phyloP scores from a whole-genome alignment of 805 yeast species.

The Lipomyces oligophaga region DNA sequence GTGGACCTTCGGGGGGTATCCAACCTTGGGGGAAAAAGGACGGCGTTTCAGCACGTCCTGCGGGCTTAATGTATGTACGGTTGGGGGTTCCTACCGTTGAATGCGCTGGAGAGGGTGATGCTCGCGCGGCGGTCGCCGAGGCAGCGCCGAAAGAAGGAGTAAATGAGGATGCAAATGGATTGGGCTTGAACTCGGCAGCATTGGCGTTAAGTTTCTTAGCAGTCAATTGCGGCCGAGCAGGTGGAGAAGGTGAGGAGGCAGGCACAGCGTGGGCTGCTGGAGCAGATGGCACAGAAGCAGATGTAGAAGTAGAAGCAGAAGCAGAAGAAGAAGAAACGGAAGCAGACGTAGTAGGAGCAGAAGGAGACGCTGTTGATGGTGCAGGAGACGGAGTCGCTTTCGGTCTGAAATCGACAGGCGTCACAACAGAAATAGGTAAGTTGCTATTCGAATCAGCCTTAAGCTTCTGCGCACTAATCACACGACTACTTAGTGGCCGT shows the following conservation, averaged over 20 bases:
- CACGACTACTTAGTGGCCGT: conserved; percentile 9
- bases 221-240: conserved; percentile 11
- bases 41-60: conserved; percentile 16
- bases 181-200: conserved; percentile 63
- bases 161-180: conserved; percentile 64
- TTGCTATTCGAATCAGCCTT: conserved; percentile 10
- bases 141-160: conserved; percentile 44
- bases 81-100: conserved; percentile 14
- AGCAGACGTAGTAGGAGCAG: conserved; percentile 19
- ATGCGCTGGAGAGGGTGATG: conserved; percentile 11
- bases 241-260: conserved; percentile 13
- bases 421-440: conserved; percentile 8
- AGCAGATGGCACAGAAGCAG: conserved; percentile 8
- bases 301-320: conserved; percentile 17
- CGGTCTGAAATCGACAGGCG: conserved; percentile 16
- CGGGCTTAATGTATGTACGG: conserved; percentile 4
- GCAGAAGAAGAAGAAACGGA: conserved; percentile 8
- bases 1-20: conserved; percentile 7
- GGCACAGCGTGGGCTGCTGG: conserved; percentile 10
- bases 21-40: conserved; percentile 17
- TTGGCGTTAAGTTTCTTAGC: conserved; percentile 53
- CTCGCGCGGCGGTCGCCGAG: conserved; percentile 4
- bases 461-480: conserved; percentile 11
- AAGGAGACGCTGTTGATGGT: conserved; percentile 3
- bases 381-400: conserved; percentile 13